Conservation (phyloP, 1,139 yeast genomes). For the Hemisphaericaspora xylanilytica region DNA sequence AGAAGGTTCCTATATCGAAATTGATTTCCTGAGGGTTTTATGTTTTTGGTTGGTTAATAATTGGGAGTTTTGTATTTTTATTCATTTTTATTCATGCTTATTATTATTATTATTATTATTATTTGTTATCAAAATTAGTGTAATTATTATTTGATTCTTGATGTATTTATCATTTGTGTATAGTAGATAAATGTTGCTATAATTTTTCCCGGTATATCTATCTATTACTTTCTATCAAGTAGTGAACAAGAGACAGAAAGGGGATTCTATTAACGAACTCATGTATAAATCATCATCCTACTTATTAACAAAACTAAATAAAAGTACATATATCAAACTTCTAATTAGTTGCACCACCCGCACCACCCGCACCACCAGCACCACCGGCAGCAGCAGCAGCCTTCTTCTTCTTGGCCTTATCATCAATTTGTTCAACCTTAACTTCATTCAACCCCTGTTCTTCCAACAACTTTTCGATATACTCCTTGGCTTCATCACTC, state of each 20-base stretch:
- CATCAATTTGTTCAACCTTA: slow-evolving; percentile 83
- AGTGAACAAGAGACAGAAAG: too few species aligned
- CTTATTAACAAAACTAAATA: too few species aligned
- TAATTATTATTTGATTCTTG: slow-evolving; percentile 1
- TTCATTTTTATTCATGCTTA: not conserved
- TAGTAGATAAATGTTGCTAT: not conserved
- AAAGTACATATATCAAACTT: too few species aligned
- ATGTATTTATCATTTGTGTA: slow-evolving; percentile 1
- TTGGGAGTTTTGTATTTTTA: not conserved
- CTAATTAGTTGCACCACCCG: too few species aligned
- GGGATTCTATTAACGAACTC: too few species aligned
- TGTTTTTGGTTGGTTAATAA: not conserved
- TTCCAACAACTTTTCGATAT: slow-evolving; percentile 65
- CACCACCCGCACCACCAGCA: too few species aligned
- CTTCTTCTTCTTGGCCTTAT: slow-evolving; percentile 70
- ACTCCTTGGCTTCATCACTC: slow-evolving; percentile 83
- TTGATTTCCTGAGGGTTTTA: slow-evolving; percentile 8
- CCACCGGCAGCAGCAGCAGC: slow-evolving; percentile 9
- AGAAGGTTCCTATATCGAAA: slow-evolving; percentile 16
- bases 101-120: slow-evolving; percentile 1
- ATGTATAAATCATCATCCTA: too few species aligned
- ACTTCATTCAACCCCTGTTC: slow-evolving; percentile 83
- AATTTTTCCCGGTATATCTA: too few species aligned
- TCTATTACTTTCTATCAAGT: too few species aligned
- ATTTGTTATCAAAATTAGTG: too few species aligned